Evolutionary conservation across 495 filamentous ascomycete genomes (phyloP), one percentile per base, ranked within the genome.

Genomic region (Clohesyomyces aquaticus): DNA sequence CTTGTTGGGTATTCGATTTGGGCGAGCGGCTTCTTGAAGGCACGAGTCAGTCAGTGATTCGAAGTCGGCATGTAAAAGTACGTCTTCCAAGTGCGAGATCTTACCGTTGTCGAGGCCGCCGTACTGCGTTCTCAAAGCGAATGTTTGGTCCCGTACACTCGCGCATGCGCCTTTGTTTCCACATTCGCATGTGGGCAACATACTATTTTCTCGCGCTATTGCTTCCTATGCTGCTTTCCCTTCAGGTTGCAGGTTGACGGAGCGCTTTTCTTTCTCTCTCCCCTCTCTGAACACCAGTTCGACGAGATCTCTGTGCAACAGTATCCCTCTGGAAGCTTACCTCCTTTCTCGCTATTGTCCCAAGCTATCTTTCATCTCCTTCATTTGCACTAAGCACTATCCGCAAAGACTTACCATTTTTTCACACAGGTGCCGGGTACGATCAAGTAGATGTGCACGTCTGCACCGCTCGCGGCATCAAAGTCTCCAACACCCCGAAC

Each of bases 401-500:
- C n/a, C n/a, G n/a, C n/a, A n/a, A 19, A 27, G 2, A 22, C 62
- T 65, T 26, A 65, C 62, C 4, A 27, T 9, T 10, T 27, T 4
- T 16, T 26, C 26, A 57, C 18, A 16, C 28, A 73, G 86, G 91
- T 32, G 90, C 90, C 27, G 90, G 90, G 2, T 94, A 94, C 72
- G 90, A 94, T 67, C 89, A 91, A 59, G 83, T 94, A 27, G 88
- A 93, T 67, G 79, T 91, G 25, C 67, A 82, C 4, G 85, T 83
- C n/a, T 91, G 88, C 73, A 81, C 86, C 14, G 75, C 79, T 28
- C 78, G 82, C 16, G 70, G 28, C 73, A 83, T 96, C 59, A 80
- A 77, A 19, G 87, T 96, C 35, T 90, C 88, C 50, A 93, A 96
- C 73, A 84, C 86, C n/a, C 91, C 90, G 52, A 86, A 83, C 0